Base-by-base conservation (phyloP, 2,329 filamentous ascomycete species). In the Botrytis fragariae region DNA sequence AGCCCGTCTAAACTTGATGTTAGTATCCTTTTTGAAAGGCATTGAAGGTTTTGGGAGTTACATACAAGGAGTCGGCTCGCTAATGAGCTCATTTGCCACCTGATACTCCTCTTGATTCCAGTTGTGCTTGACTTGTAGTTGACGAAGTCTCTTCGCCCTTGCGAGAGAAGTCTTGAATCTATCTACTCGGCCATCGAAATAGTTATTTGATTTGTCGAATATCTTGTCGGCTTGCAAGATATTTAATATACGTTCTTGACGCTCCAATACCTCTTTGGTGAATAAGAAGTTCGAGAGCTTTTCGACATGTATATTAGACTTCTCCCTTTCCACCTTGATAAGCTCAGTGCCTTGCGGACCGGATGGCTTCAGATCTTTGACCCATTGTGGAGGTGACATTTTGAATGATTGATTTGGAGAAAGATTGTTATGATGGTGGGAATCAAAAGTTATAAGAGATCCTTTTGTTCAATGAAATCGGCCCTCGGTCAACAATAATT, bases 191-290 rank as follows among this genome's bases (percentile, higher is more conserved):
- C 92, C 91, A 77, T 89, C 86, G 81, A 92, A 93, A 83, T 93
- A 93, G 80, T 94, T 93, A 76, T 92, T 89, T 4, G 89, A 89
- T 83, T 94, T 95, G 82, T 94, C 91, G 77, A 95, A 94, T 73
- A 93, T 86, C 70, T 88, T 87, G 74, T 95, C 91, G 0, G 85
- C 81, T 77, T 90, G 84, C 8, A 95, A 86, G n/a, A 93, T 86
- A 65, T 87, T 83, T 9, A 93, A 83, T 42, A 95, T 86, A 37
- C 84, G 84, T 2, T 87, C 83, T 78, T 91, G 90, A 61, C 87
- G 85, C 73, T 90, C 85, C 18, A 94, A 84, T 8, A 85, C 85
- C 74, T 91, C 86, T 78, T 89, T 88, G 35, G 90, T 92, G 81
- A 92, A 92, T 64, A 95, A 85, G 78, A 93, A 90, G 69, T 88